Base-by-base conservation (phyloP, 805 yeast genomes). In the Wickerhamomyces strasburgensis region DNA sequence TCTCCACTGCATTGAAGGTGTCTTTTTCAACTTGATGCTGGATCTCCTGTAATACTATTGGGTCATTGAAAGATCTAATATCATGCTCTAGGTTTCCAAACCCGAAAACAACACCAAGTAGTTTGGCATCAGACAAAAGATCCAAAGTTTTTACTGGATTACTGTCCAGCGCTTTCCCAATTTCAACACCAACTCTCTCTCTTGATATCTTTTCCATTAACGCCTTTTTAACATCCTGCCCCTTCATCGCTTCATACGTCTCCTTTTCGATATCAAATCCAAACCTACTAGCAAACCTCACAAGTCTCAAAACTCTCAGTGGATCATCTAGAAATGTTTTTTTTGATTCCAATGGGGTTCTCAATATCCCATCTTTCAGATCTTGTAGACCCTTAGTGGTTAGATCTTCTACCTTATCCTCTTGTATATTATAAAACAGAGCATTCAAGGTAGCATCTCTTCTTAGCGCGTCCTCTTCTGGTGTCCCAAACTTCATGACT, bases 401-500 rank as follows among this genome's bases (percentile, higher is more conserved):
- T 42, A 81, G 76, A 60, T 93, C 99, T 57, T 93, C 99, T 17
- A 93, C 78, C 40, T 70, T 48, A 11, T 67, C 67, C 5, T 78
- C 73, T 37, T 72, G 72, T 35, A 93, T 70, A 58, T 93, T 93
- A 61, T 83, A 93, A 54, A 93, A 93, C 17, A 93, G 63, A 0
- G 98, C 95, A 58, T 93, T 93, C 36, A 93, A 64, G 0, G 98
- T 93, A 2, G 98, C 98, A 63, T 93, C 99, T 54, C 99, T 70
- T 52, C 99, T 72, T 46, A 77, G 65, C 0, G 98, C 96, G 60
- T 93, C 99, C 54, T 90, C 84, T 43, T 75, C 72, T 0, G 98
- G 90, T 0, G 98, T 88, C 1, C 99, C 99, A 51, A 78, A 82
- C 51, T 74, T 72, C 28, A 86, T 77, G 2, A 65, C 58, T 1